These are phyloP conservation scores for Irpex sp. DNA, from an alignment of 1,284 basidiomycete genomes.

Conservation along the genomic window DNA sequence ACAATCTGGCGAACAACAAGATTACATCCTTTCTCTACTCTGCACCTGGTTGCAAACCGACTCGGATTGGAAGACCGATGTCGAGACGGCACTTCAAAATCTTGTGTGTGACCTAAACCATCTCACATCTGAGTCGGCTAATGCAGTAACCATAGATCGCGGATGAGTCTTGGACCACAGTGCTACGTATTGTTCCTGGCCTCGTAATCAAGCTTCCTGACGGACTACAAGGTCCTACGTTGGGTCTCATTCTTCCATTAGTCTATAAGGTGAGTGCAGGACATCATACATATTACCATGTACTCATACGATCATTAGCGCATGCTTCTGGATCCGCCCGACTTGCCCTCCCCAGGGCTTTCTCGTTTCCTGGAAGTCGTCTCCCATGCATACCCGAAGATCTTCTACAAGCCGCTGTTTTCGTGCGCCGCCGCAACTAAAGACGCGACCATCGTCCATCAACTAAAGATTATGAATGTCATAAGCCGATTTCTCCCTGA, in stretches of 20 bases:
- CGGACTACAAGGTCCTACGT: conserved; percentile 34
- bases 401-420: conserved; percentile 77
- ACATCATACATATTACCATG: neutral
- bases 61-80: conserved; percentile 36
- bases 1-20: conserved; percentile 26
- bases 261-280: conserved; percentile 47
- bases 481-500: conserved; percentile 53
- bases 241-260: conserved; percentile 37
- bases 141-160: conserved; percentile 5
- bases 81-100: conserved; percentile 39
- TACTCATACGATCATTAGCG: conserved; percentile 29
- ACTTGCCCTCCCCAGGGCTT: conserved; percentile 39
- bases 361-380: conserved; percentile 47
- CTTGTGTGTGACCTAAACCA: conserved; percentile 31
- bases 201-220: conserved; percentile 42
- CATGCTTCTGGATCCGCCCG: conserved; percentile 47
- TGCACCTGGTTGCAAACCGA: conserved; percentile 38
- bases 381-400: conserved; percentile 53
- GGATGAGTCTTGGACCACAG: conserved; percentile 32
- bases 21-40: conserved; percentile 31
- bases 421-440: conserved; percentile 62
- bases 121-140: neutral
- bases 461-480: conserved; percentile 52
- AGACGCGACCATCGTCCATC: conserved; percentile 51
- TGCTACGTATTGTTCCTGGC: conserved; percentile 36